Evolutionary conservation across 225 moss, liverwort and hornwort species (phyloP), one percentile per base, ranked within the genome.

Genomic region (Physcomitrium patens): DNA sequence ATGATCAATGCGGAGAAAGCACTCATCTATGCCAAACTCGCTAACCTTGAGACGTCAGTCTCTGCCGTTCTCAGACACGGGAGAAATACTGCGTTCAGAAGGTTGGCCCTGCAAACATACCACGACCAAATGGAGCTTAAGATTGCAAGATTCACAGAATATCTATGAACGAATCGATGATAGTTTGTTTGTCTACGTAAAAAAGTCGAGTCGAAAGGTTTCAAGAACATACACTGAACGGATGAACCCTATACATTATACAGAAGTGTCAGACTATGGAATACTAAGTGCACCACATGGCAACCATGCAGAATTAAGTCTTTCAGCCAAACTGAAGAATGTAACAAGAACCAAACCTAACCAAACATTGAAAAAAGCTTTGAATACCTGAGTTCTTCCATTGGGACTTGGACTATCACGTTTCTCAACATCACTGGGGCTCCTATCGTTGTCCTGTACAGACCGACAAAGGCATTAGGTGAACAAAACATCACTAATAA

Each of bases 21-120:
- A 37, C 7, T 4, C 31, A 37, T 37, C 31, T 37, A 56, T 28
- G 54, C 66, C 68, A 72, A 31, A 47, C 48, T 17, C 37, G 65
- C 27, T 18, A 41, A 17, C 1, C 13, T 53, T 54, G 14, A 64
- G 31, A 16, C 73, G 69, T 83, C 60, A 81, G n/a, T 85, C 85
- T 58, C 81, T 85, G 60, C 81, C 86, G 26, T 84, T 80, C 60
- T 86, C 81, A 10, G 80, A 86, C 17, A 78, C 80, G 22, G 86
- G 83, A 26, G 83, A 86, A 55, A 81, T 47, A 44, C 83, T 86
- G 41, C 75, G 80, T 18, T 86, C 83, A 2, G 69, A 65, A 19
- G 49, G 67, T 17, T 15, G 79, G 47, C 60, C 86, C 83, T 86
- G 83, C 10, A 79, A 63, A 55, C 31, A 61, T 9, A 22, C 26